Percentiles rank a stretch among this genome's conserved stretches.
These are phyloP conservation scores for Sarocladium kiliense DNA, from an alignment of 2,329 filamentous ascomycete genomes.

Conservation along the genomic window DNA sequence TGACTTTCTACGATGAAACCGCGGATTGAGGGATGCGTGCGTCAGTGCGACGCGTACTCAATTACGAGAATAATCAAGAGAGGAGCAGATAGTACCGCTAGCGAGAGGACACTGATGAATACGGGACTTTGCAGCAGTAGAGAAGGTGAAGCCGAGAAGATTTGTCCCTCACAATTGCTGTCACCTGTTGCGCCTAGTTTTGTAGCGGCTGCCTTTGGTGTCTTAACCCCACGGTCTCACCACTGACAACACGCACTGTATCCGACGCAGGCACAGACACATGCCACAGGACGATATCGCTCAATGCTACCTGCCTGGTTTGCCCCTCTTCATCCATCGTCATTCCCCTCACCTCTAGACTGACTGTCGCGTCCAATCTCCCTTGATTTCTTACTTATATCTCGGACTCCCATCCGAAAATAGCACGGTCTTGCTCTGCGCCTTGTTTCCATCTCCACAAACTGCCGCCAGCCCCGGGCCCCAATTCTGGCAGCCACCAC, in stretches of 20 bases:
- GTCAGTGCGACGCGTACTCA: too few relatives aligned
- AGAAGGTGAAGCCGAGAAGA: too few relatives aligned
- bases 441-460: conserved; percentile 1
- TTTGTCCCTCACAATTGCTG: too few relatives aligned
- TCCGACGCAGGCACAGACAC: conserved; percentile 1
- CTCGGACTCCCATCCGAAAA: neutral
- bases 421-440: neutral
- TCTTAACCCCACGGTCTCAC: neutral
- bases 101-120: too few relatives aligned
- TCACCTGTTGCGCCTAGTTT: too few relatives aligned
- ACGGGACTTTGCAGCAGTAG: too few relatives aligned
- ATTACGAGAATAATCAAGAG: too few relatives aligned
- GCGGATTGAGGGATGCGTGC: neutral
- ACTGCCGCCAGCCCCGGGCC: neutral
- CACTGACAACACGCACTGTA: neutral
- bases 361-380: too few relatives aligned
- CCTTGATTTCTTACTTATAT: neutral
- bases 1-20: neutral
- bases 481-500: neutral
- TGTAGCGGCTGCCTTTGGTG: too few relatives aligned
- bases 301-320: neutral
- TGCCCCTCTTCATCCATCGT: neutral
- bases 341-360: neutral
- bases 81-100: too few relatives aligned
- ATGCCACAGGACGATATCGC: neutral